phyloP scores from a whole-genome alignment of 2,329 filamentous ascomycete species.

The Colletotrichum navitas region DNA sequence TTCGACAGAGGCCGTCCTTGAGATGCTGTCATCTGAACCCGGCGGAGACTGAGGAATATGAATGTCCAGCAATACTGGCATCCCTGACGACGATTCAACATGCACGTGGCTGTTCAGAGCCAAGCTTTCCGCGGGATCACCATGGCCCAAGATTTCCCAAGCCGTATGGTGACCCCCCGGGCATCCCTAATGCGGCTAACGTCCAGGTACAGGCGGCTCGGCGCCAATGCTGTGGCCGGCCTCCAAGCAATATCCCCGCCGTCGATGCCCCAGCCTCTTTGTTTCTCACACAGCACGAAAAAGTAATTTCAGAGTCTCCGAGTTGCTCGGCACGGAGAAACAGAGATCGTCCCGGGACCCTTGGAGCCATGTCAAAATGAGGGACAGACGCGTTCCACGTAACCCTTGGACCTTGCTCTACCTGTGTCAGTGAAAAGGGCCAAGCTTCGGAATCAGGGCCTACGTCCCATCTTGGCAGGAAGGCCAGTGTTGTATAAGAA shows the following conservation, averaged over 20 bases:
- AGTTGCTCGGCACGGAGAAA: constrained; percentile 20
- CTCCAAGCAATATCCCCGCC: constrained; percentile 38
- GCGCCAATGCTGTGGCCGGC: constrained; percentile 29
- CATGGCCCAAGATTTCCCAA: background rate
- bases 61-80: background rate
- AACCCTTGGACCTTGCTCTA: constrained; percentile 13
- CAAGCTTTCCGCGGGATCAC: constrained; percentile 19
- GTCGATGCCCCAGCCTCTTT: constrained; percentile 20
- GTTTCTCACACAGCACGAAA: constrained; percentile 28
- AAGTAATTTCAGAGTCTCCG: constrained; percentile 23
- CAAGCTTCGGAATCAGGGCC: constrained; percentile 14
- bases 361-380: constrained; percentile 23
- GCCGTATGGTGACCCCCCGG: constrained; percentile 1
- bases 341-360: constrained; percentile 26
- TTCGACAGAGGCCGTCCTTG: background rate
- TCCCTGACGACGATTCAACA: background rate
- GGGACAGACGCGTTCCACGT: constrained; percentile 9
- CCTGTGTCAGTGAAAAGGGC: background rate
- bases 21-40: constrained; percentile 29
- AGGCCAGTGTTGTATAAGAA: constrained; percentile 17
- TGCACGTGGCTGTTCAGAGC: constrained; percentile 22
- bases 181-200: constrained; percentile 7
- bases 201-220: constrained; percentile 32
- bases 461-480: constrained; percentile 31
- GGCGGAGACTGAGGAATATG: background rate